Evolutionary conservation across 306 rosid genomes (phyloP).

Genomic region (Dalbergia cultrata): DNA sequence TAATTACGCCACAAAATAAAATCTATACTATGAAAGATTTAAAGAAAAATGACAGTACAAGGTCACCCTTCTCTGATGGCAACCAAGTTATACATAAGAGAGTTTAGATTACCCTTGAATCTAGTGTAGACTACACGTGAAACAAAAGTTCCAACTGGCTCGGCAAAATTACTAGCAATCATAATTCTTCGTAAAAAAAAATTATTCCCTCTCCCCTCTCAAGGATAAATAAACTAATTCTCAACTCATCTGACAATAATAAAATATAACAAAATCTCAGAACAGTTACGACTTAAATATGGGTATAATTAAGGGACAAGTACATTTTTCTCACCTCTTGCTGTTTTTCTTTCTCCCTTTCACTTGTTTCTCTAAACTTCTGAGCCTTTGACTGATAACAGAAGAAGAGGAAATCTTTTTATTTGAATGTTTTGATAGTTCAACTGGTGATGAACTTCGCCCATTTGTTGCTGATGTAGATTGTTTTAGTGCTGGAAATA

Average conservation of each 20-base stretch:
- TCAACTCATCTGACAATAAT: constrained; percentile 27
- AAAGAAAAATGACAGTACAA: background rate
- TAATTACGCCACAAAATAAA: no score
- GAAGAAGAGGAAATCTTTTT: constrained; percentile 64
- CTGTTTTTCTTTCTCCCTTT: constrained; percentile 82
- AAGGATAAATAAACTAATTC: constrained; percentile 36
- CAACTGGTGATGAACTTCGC: constrained; percentile 46
- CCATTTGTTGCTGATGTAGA: constrained; percentile 43
- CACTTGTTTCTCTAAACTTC: constrained; percentile 81
- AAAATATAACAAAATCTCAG: constrained; percentile 29
- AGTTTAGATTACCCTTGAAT: constrained; percentile 15
- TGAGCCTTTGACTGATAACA: constrained; percentile 80
- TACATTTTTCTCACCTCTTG: constrained; percentile 50
- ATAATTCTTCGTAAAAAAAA: background rate
- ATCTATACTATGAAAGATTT: no score
- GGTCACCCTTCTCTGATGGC: background rate
- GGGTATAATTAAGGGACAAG: constrained; percentile 10
- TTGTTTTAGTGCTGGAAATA: constrained; percentile 60
- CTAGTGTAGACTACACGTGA: background rate
- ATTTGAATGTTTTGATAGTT: constrained; percentile 53
- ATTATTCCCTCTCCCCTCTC: constrained; percentile 29
- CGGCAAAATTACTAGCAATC: constrained; percentile 30
- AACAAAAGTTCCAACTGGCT: constrained; percentile 15
- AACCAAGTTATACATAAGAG: background rate
- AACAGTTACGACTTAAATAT: constrained; percentile 21